A percentile compares a stretch with the other conserved stretches of the same genome.
These are phyloP conservation scores for Penicillium waksmanii DNA, from an alignment of 495 filamentous ascomycete species.

Conservation along the genomic window DNA sequence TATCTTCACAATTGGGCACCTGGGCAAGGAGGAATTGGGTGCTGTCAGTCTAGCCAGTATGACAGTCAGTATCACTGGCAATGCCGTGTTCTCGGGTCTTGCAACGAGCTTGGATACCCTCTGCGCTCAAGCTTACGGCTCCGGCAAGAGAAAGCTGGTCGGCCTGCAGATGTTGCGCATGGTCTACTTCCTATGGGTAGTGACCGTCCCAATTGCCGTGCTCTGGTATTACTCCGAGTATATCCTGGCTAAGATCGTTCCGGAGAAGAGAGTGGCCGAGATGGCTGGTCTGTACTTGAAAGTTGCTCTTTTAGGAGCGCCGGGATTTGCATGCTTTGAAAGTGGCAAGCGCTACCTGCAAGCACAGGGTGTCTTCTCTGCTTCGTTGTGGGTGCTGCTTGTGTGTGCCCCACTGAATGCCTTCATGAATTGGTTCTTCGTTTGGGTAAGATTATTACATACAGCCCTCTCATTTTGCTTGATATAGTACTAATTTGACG, in stretches of 20 bases:
- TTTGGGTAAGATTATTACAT: slow-evolving; percentile 57
- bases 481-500: background rate
- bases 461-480: background rate
- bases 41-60: slow-evolving; percentile 69
- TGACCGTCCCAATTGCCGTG: slow-evolving; percentile 66
- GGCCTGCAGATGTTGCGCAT: slow-evolving; percentile 75
- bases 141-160: slow-evolving; percentile 68
- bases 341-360: slow-evolving; percentile 74
- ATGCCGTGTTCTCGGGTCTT: slow-evolving; percentile 71
- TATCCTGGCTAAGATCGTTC: slow-evolving; percentile 65
- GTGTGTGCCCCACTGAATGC: slow-evolving; percentile 74
- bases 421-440: slow-evolving; percentile 74
- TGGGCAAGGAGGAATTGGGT: slow-evolving; percentile 66
- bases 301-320: slow-evolving; percentile 66
- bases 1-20: slow-evolving; percentile 69
- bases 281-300: slow-evolving; percentile 71
- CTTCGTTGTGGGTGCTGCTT: slow-evolving; percentile 66
- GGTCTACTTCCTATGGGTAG: slow-evolving; percentile 63
- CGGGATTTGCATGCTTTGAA: slow-evolving; percentile 74
- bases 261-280: slow-evolving; percentile 63
- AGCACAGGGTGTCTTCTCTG: slow-evolving; percentile 73
- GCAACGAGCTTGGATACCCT: slow-evolving; percentile 76
- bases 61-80: slow-evolving; percentile 75
- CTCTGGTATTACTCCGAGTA: slow-evolving; percentile 65
- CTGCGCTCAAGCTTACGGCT: slow-evolving; percentile 77